phyloP scores from a whole-genome alignment of 129 eudicot genomes.

The Pittosporum tobira region DNA sequence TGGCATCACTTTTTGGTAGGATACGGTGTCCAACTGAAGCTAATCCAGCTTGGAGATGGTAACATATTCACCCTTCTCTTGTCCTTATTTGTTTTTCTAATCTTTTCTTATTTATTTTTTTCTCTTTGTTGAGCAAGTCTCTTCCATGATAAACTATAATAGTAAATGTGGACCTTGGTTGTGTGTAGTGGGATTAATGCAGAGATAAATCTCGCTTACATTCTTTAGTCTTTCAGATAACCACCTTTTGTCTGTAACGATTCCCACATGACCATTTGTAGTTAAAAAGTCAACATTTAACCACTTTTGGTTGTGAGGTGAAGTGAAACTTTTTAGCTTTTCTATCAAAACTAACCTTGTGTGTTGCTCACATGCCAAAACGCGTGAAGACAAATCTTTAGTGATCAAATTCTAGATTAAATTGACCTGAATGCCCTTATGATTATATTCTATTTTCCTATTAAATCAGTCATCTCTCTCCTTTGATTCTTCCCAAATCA shows the following conservation, averaged over 20 bases:
- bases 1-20: conserved; percentile 40
- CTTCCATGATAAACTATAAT: not conserved
- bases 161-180: not conserved
- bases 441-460: no score
- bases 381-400: no score
- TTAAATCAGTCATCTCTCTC: no score
- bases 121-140: not conserved
- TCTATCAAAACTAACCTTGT: no score
- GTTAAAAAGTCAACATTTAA: no score
- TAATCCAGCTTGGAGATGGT: conserved; percentile 86
- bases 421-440: no score
- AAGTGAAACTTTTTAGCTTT: no score
- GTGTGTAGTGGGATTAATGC: not conserved
- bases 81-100: not conserved
- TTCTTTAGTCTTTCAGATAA: not conserved
- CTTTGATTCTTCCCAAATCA: no score
- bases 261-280: not conserved
- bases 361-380: no score
- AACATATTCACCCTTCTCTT: conserved; percentile 9
- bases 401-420: no score
- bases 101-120: not conserved
- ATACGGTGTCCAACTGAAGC: conserved; percentile 68
- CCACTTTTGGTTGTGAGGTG: not conserved
- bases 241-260: no score
- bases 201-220: not conserved